Evolutionary conservation across 2,329 filamentous ascomycete species (phyloP).

Genomic region (Colletotrichum salicis): DNA sequence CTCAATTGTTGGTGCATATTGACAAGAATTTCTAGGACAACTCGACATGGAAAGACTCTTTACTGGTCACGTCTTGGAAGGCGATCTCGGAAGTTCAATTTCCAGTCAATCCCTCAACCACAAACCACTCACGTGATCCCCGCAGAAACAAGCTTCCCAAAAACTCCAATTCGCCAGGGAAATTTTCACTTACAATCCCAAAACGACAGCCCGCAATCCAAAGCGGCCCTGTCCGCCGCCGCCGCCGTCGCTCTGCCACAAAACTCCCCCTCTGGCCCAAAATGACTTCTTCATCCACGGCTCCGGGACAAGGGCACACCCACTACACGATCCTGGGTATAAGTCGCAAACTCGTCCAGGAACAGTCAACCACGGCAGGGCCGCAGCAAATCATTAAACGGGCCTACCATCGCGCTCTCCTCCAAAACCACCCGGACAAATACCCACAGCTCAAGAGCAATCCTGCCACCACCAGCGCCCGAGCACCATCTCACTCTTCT

Average conservation of each 20-base stretch:
- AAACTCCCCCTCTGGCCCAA: neutral
- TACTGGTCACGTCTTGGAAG: neutral
- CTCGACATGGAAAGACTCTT: neutral
- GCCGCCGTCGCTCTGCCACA: constrained; percentile 13
- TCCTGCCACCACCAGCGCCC: constrained; percentile 26
- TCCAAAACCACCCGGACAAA: constrained; percentile 75
- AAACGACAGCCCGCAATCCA: constrained; percentile 1
- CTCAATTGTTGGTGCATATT: neutral
- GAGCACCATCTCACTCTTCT: neutral
- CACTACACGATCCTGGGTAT: constrained; percentile 72
- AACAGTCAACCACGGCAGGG: constrained; percentile 41
- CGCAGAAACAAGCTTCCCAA: neutral
- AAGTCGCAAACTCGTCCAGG: constrained; percentile 58
- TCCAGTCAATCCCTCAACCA: neutral
- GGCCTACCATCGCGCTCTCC: constrained; percentile 72
- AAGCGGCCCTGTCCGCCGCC: constrained; percentile 24
- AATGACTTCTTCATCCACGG: constrained; percentile 31
- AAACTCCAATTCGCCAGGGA: constrained; percentile 27
- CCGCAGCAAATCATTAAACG: constrained; percentile 64
- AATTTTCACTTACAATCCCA: constrained; percentile 25
- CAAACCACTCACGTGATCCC: constrained; percentile 29
- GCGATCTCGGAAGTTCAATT: too few relatives aligned
- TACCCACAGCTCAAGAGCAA: constrained; percentile 31
- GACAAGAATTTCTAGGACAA: neutral
- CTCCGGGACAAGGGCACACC: constrained; percentile 48